phyloP scores from a whole-genome alignment of 495 filamentous ascomycete species.

The Daldinia grandis region DNA sequence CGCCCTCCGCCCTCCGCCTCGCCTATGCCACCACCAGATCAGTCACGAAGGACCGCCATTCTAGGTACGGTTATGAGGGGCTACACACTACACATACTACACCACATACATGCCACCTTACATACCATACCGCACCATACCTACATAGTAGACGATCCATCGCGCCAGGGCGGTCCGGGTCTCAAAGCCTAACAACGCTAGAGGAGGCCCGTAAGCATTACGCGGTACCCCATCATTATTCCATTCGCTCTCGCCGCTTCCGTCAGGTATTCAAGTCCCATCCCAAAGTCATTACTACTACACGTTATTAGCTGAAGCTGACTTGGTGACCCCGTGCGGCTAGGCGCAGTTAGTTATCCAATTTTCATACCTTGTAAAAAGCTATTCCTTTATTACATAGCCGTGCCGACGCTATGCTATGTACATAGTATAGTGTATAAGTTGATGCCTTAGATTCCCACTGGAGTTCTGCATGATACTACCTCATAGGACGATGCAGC shows the following conservation, averaged over 20 bases:
- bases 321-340: constrained; percentile 30
- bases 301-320: constrained; percentile 39
- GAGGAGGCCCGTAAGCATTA: constrained; percentile 37
- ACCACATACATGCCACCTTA: constrained; percentile 1
- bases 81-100: background rate
- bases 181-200: constrained; percentile 32
- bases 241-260: constrained; percentile 35
- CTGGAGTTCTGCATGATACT: constrained; percentile 38
- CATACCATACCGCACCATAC: too few relatives aligned
- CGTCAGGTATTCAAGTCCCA: constrained; percentile 8
- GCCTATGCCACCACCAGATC: constrained; percentile 27
- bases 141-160: constrained; percentile 27
- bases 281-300: constrained; percentile 18
- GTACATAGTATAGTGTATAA: constrained; percentile 3
- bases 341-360: constrained; percentile 42
- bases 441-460: constrained; percentile 21
- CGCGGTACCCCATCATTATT: constrained; percentile 36
- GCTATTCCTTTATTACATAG: constrained; percentile 14
- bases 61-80: constrained; percentile 6
- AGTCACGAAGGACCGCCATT: constrained; percentile 10
- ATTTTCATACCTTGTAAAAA: constrained; percentile 26
- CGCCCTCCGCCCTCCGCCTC: constrained; percentile 27
- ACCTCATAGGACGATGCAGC: constrained; percentile 36
- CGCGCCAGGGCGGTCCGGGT: constrained; percentile 39
- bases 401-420: background rate